A percentile compares a stretch with the other conserved stretches of the same genome.
Evolutionary conservation across 352 stramenopile species (phyloP).

Genomic region (Phytophthora rubi): DNA sequence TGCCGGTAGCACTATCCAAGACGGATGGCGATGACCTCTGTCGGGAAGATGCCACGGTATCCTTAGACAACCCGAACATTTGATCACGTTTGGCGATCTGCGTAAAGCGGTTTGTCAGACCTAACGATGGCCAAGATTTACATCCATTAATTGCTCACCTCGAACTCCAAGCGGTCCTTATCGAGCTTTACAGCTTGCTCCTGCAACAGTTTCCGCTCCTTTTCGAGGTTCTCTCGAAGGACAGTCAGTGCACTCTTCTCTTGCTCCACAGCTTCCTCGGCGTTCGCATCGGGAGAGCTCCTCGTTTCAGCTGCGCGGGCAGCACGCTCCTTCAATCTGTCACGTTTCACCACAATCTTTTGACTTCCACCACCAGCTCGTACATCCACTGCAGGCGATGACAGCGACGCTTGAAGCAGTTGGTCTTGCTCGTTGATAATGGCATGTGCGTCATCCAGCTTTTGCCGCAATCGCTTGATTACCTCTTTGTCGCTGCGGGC

Average conservation of each 20-base stretch:
- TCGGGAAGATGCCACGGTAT: background rate
- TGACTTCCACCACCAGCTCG: constrained; percentile 14
- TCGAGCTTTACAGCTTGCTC: constrained; percentile 65
- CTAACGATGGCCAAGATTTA: background rate
- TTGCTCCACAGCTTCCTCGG: constrained; percentile 43
- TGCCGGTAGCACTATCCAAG: constrained; percentile 5
- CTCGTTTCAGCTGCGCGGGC: background rate
- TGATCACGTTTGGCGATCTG: constrained; percentile 54
- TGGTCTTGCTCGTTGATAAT: constrained; percentile 78
- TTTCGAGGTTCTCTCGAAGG: constrained; percentile 47
- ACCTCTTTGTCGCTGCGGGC: constrained; percentile 46
- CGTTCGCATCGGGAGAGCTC: constrained; percentile 31
- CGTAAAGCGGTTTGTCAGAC: constrained; percentile 13
- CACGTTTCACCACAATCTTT: constrained; percentile 9
- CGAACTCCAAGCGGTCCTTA: constrained; percentile 66
- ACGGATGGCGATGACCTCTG: constrained; percentile 14
- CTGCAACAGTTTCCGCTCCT: constrained; percentile 51
- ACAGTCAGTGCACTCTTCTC: constrained; percentile 43
- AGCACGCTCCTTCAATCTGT: constrained; percentile 6
- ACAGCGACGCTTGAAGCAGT: constrained; percentile 70
- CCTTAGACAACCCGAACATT: constrained; percentile 25
- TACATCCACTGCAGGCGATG: constrained; percentile 11
- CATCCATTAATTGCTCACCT: constrained; percentile 47
- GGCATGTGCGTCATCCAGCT: constrained; percentile 65
- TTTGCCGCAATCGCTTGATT: constrained; percentile 61